Evolutionary conservation across 2,329 filamentous ascomycete genomes (phyloP).

Genomic region (Colletotrichum navitas): DNA sequence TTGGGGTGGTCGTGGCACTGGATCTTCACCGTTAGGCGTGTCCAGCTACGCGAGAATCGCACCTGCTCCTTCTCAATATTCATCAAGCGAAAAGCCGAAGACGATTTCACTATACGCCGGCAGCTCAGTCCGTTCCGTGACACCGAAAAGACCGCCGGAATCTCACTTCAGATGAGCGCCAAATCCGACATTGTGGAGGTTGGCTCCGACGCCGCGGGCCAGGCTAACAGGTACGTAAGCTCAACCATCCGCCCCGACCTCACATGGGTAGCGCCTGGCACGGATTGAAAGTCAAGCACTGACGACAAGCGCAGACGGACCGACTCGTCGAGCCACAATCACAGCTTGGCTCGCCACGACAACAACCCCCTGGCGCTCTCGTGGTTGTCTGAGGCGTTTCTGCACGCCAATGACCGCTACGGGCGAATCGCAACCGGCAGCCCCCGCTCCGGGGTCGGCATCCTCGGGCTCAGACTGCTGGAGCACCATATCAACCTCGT

Average conservation of each 20-base stretch:
- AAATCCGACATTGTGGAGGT: constrained; percentile 35
- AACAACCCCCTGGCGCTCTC: constrained; percentile 5
- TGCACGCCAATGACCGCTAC: constrained; percentile 44
- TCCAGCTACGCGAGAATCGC: not conserved
- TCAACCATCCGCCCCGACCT: not conserved
- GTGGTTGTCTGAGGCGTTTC: constrained; percentile 35
- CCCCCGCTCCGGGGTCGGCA: constrained; percentile 44
- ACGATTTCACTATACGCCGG: not conserved
- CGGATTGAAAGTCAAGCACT: not conserved
- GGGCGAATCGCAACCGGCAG: constrained; percentile 49
- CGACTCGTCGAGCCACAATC: constrained; percentile 45
- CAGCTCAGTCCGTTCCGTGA: constrained; percentile 25
- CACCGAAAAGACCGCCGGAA: constrained; percentile 6
- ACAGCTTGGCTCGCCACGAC: constrained; percentile 35
- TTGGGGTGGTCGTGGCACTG: not conserved
- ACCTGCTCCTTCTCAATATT: not conserved
- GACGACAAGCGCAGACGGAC: constrained; percentile 1
- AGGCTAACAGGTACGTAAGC: constrained; percentile 26
- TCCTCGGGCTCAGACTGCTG: constrained; percentile 48
- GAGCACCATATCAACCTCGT: constrained; percentile 48
- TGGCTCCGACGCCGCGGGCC: constrained; percentile 27
- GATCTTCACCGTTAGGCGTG: not conserved
- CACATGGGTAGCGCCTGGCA: not conserved
- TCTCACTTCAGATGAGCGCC: constrained; percentile 33
- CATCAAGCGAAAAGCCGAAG: constrained; percentile 17